A percentile compares a stretch with the other conserved stretches of the same genome.
phyloP scores from a whole-genome alignment of 73 alveolate species.

The Blepharisma stoltei region DNA sequence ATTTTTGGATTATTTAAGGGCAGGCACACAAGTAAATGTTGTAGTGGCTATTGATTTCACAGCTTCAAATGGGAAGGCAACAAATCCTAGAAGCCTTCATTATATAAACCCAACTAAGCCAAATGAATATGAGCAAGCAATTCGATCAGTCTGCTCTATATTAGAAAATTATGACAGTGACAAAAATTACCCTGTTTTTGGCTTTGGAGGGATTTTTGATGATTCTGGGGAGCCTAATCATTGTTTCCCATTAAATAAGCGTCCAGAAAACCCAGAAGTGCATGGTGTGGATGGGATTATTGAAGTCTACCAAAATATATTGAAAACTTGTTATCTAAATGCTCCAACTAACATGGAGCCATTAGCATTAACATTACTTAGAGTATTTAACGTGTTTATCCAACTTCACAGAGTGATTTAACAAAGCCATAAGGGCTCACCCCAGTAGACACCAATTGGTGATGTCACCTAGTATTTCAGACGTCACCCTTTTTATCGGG shows the following conservation, averaged over 20 bases:
- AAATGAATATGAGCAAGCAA: slow-evolving; percentile 73
- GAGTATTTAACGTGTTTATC: no score
- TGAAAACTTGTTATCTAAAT: slow-evolving; percentile 48
- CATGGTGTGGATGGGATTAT: slow-evolving; percentile 62
- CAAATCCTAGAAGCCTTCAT: slow-evolving; percentile 52
- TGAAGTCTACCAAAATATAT: slow-evolving; percentile 55
- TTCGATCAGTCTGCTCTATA: slow-evolving; percentile 63
- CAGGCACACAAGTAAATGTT: slow-evolving; percentile 77
- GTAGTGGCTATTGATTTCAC: slow-evolving; percentile 75
- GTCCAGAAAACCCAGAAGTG: slow-evolving; percentile 57
- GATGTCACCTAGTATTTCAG: no score
- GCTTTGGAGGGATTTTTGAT: slow-evolving; percentile 75
- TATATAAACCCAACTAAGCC: slow-evolving; percentile 45
- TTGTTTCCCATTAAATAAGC: slow-evolving; percentile 65
- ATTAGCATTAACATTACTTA: no score
- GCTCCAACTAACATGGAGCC: slow-evolving; percentile 81
- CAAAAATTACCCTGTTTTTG: slow-evolving; percentile 74
- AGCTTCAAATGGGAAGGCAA: slow-evolving; percentile 70
- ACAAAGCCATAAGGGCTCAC: no score
- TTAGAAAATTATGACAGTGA: slow-evolving; percentile 77
- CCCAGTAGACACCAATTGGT: no score
- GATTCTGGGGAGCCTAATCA: slow-evolving; percentile 44
- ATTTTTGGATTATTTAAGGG: slow-evolving; percentile 72
- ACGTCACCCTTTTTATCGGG: no score
- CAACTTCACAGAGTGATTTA: no score